phyloP scores from a whole-genome alignment of 2,329 filamentous ascomycete species.

The Diaporthe citriasiana region DNA sequence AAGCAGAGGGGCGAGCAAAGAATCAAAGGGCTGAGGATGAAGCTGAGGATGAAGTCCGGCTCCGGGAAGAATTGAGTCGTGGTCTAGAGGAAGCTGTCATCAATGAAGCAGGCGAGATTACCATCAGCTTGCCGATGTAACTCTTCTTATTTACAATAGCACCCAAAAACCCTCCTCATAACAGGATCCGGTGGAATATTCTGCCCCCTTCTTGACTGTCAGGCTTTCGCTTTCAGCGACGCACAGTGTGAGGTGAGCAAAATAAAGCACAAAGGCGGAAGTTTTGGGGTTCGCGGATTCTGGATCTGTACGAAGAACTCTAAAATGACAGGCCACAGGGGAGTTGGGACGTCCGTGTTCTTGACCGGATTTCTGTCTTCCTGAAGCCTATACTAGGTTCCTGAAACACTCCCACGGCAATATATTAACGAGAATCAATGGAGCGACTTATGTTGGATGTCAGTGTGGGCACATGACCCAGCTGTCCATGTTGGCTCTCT shows the following conservation, averaged over 20 bases:
- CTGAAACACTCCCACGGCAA: too few species aligned
- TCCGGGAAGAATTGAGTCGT: conserved; percentile 2
- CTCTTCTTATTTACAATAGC: background rate
- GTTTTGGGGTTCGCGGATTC: background rate
- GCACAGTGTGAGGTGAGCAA: background rate
- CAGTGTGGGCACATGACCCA: too few species aligned
- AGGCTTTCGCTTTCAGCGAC: too few species aligned
- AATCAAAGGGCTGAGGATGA: background rate
- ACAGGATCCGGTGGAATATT: too few species aligned
- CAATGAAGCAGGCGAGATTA: background rate
- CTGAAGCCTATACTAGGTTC: too few species aligned
- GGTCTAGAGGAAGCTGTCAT: conserved; percentile 3
- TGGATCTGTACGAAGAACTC: conserved; percentile 15
- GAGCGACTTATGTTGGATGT: too few species aligned
- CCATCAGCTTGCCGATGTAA: background rate
- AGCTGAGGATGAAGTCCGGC: conserved; percentile 1
- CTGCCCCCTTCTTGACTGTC: too few species aligned
- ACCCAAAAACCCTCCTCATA: too few species aligned
- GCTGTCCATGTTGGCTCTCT: too few species aligned
- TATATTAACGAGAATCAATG: too few species aligned
- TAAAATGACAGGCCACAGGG: background rate
- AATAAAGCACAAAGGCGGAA: conserved; percentile 1
- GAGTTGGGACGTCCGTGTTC: background rate
- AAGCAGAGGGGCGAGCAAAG: background rate
- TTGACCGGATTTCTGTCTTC: too few species aligned